Base-by-base conservation (phyloP, 129 eudicot genomes). In the Logfia minima region DNA sequence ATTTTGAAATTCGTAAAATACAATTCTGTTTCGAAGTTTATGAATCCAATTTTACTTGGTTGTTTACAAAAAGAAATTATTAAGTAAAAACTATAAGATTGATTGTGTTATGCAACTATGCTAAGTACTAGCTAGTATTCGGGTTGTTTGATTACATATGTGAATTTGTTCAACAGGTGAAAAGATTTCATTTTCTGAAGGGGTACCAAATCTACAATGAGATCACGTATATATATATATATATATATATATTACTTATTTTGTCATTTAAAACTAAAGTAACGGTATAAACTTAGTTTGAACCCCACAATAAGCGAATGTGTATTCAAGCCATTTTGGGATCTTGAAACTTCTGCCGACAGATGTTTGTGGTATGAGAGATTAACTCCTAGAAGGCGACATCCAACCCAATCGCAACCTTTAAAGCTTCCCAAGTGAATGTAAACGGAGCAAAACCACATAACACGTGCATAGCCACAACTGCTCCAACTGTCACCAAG, bases 271-370 rank as follows among this genome's bases (percentile, higher is more conserved):
- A 71, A 71, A 37, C n/a, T 3, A 70, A 29, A 71, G 28, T 56
- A 31, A 22, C 11, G n/a, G 32, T 52, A 23, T 18, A 26, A 5
- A 56, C 53, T 69, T 32, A 21, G 95, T 89, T 22, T 79, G 92
- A 84, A 71, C 84, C 8, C 98, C 96, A 77, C 90, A 90, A 70
- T 93, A 90, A 31, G 98, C 98, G 34, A 83, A 90, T 7, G 84
- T 59, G 66, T 93, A 93, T 80, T 90, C 96, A 2, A 88, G 95
- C 98, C 96, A 93, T 85, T 90, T 93, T 8, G 96, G 98, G 34
- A 93, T 68, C 75, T 86, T 90, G 77, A 93, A 90, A 61, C 92
- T 88, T 83, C 89, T 72, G 73, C 96, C 18, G 95, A 61, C 43
- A 93, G 76, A 77, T 88, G 82, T 74, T 96, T 80, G 70, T 93